Base-by-base conservation (phyloP, 495 filamentous ascomycete species). In the Chlorociboria aeruginascens region DNA sequence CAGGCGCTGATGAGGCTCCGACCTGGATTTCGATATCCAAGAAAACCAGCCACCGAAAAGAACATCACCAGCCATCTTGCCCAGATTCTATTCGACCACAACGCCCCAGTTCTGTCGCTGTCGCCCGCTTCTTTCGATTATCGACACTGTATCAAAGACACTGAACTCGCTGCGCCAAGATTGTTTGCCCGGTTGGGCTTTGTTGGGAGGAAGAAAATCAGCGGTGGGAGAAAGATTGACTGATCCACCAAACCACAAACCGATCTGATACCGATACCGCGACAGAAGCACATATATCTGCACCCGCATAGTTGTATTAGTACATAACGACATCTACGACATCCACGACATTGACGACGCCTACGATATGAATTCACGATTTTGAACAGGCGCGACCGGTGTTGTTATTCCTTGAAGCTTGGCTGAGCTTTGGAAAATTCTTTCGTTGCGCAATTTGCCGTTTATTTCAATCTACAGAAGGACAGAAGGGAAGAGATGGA, bases 401-500 rank as follows among this genome's bases (percentile, higher is more conserved):
- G 36, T 30, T 49, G 35, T 34, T 13, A 25, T 25, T 25, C 20
- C 20, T 25, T 25, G 20, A 25, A 25, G 20, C 20, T 40, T 40
- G 37, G 3, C 8, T 40, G 37, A 40, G 37, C 37, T 40, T 40
- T 13, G 37, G 9, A 20, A 40, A 40, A 25, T 25, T 25, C 20
- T 25, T 25, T 1, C 20, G 1, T 25, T 25, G 20, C 20, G 20
- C 20, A 2, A 25, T 25, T 25, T 25, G 20, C 20, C 2, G 20
- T 25, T 25, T 25, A 25, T 25, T 25, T 25, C 20, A 25, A 25
- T 16, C 17, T 4, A 16, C 31, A 33, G 8, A 30, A 39, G 14
- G 8, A 13, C n/a, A 39, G 32, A 43, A 25, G 20, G 20, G 4
- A 4, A 25, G 51, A 33, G 44, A 80, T 83, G 79, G 72, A 83